A percentile compares a stretch with the other conserved stretches of the same genome.
Evolutionary conservation across 2,329 filamentous ascomycete genomes (phyloP).

Genomic region (Pyricularia grisea): DNA sequence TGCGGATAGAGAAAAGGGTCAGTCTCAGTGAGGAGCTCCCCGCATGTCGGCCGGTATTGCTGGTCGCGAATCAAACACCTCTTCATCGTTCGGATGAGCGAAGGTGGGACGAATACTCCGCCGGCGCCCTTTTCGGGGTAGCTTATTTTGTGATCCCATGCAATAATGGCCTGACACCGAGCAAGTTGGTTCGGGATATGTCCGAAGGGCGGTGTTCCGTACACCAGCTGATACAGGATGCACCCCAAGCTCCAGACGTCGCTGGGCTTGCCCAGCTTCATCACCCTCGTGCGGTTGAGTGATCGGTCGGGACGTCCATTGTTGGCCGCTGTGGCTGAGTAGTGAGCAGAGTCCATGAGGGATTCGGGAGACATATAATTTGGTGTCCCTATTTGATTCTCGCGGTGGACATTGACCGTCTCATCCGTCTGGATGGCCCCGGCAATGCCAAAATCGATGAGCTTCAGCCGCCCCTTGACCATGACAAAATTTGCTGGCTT

Average conservation of each 20-base stretch:
- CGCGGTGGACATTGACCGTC: constrained; percentile 94
- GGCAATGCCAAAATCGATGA: constrained; percentile 98
- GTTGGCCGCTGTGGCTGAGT: constrained; percentile 27
- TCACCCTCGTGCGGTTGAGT: constrained; percentile 54
- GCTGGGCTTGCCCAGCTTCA: constrained; percentile 92
- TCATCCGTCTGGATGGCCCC: constrained; percentile 94
- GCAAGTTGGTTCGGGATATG: constrained; percentile 84
- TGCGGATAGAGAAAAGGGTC: constrained; percentile 58
- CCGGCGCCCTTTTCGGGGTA: constrained; percentile 64
- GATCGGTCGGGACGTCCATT: constrained; percentile 28
- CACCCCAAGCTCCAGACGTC: constrained; percentile 96
- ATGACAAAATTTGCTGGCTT: constrained; percentile 97
- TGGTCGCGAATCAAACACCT: constrained; percentile 55
- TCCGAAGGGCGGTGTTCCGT: constrained; percentile 90
- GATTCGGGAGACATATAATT: constrained; percentile 99
- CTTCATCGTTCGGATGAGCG: constrained; percentile 51
- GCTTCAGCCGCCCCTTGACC: constrained; percentile 79
- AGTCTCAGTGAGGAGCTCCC: constrained; percentile 46
- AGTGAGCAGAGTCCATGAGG: constrained; percentile 70
- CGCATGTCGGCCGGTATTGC: constrained; percentile 53
- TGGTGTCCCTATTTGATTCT: constrained; percentile 89
- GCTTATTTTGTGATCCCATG: constrained; percentile 64
- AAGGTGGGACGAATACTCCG: constrained; percentile 47
- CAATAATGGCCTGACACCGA: constrained; percentile 78
- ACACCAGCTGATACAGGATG: constrained; percentile 96